A percentile compares a stretch with the other conserved stretches of the same genome.
These are phyloP conservation scores for Trichoderma pleuroti DNA, from an alignment of 2,329 filamentous ascomycete genomes.

Conservation along the genomic window DNA sequence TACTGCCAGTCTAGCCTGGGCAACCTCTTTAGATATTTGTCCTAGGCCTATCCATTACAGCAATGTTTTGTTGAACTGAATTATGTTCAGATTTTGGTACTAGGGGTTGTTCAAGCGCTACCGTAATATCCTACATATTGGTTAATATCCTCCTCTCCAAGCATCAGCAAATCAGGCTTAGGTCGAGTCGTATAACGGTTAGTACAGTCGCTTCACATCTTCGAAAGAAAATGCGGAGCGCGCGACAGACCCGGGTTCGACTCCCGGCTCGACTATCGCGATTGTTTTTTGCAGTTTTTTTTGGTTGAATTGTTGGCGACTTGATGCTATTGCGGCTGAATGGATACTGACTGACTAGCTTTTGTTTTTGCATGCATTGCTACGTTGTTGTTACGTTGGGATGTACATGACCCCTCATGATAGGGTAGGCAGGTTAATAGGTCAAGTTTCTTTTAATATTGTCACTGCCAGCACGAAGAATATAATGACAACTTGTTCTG, in stretches of 20 bases:
- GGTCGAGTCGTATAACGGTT: conserved; percentile 18
- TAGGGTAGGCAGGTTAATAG: neutral
- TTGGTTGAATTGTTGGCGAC: neutral
- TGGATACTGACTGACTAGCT: neutral
- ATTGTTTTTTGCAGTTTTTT: neutral
- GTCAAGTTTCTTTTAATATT: neutral
- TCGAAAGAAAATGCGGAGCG: conserved; percentile 8
- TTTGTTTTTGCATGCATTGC: neutral
- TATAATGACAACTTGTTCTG: neutral
- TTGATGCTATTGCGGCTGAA: neutral
- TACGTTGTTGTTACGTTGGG: neutral
- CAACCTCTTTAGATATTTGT: neutral
- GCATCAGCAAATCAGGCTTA: neutral
- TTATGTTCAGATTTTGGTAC: neutral
- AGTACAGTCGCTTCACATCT: conserved; percentile 15
- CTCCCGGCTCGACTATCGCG: conserved; percentile 16
- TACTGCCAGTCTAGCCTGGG: neutral
- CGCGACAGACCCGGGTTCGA: conserved; percentile 18
- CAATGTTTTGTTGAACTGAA: neutral
- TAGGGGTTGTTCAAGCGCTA: neutral
- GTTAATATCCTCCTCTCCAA: neutral
- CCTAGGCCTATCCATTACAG: neutral
- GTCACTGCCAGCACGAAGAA: neutral
- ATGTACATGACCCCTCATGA: neutral
- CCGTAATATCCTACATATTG: neutral